Conservation (phyloP, 768 basidiomycete species). For the Zangia roseola region DNA sequence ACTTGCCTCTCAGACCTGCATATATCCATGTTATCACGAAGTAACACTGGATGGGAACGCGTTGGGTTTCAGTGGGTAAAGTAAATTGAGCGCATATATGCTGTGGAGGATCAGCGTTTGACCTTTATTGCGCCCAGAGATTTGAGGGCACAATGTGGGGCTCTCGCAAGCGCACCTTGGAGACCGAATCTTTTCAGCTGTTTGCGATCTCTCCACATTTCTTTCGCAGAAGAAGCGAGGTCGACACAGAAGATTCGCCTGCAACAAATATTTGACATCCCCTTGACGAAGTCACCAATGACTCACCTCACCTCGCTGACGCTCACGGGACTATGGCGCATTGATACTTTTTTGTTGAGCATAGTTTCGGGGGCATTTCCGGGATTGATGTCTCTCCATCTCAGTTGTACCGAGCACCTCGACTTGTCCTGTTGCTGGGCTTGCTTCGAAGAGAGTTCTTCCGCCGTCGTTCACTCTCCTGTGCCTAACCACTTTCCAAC, state of each 20-base stretch:
- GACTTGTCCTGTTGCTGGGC: constrained; percentile 57
- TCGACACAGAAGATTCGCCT: constrained; percentile 43
- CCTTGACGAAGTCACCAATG: constrained; percentile 28
- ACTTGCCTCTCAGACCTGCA: constrained; percentile 34
- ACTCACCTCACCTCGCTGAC: constrained; percentile 45
- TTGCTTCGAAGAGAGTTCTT: constrained; percentile 64
- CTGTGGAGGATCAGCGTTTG: neutral
- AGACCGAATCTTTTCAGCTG: constrained; percentile 30
- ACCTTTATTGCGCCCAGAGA: constrained; percentile 12
- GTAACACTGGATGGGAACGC: constrained; percentile 8
- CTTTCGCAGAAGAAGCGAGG: constrained; percentile 43
- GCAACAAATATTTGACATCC: constrained; percentile 31
- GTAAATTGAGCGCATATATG: constrained; percentile 36
- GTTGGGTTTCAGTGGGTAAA: constrained; percentile 45
- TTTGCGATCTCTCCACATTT: constrained; percentile 41
- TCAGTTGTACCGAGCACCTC: constrained; percentile 61
- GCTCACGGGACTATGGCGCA: constrained; percentile 54
- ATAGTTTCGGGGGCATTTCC: constrained; percentile 49
- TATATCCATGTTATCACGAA: constrained; percentile 27
- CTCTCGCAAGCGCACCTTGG: constrained; percentile 26
- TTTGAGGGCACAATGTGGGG: constrained; percentile 16
- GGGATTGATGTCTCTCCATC: constrained; percentile 44
- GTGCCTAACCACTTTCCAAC: constrained; percentile 50
- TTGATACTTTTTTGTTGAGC: constrained; percentile 49
- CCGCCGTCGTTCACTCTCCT: constrained; percentile 57